phyloP scores from a whole-genome alignment of 805 yeast genomes.

The Vanderwaltozyma verrucispora region DNA sequence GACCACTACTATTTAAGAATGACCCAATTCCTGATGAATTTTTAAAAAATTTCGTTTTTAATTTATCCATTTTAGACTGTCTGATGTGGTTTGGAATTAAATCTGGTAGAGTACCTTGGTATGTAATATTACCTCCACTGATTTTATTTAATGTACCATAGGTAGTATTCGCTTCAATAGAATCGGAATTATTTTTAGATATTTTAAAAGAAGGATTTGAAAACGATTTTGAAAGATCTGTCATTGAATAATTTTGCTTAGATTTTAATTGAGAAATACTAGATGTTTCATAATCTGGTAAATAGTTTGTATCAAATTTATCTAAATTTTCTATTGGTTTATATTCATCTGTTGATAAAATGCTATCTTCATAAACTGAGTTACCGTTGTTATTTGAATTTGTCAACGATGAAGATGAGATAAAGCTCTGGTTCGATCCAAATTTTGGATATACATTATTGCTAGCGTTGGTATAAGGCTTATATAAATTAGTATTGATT shows the following conservation, averaged over 20 bases:
- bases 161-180: background rate
- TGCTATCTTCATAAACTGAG: background rate
- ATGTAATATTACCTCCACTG: slow-evolving; percentile 10
- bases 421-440: background rate
- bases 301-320: no score
- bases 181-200: background rate
- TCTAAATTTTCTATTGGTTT: no score
- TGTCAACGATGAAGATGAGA: background rate
- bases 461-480: no score
- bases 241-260: background rate
- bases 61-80: slow-evolving; percentile 10
- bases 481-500: no score
- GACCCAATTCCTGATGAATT: background rate
- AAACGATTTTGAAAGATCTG: background rate
- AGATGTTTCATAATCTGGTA: no score
- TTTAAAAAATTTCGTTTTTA: slow-evolving; percentile 8
- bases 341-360: background rate
- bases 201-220: background rate
- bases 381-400: background rate
- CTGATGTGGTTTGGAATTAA: slow-evolving; percentile 18
- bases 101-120: slow-evolving; percentile 21
- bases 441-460: no score
- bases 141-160: slow-evolving; percentile 2
- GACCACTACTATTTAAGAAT: background rate
- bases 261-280: background rate